Evolutionary conservation across 352 stramenopile genomes (phyloP).

Genomic region (Phytophthora colocasiae): DNA sequence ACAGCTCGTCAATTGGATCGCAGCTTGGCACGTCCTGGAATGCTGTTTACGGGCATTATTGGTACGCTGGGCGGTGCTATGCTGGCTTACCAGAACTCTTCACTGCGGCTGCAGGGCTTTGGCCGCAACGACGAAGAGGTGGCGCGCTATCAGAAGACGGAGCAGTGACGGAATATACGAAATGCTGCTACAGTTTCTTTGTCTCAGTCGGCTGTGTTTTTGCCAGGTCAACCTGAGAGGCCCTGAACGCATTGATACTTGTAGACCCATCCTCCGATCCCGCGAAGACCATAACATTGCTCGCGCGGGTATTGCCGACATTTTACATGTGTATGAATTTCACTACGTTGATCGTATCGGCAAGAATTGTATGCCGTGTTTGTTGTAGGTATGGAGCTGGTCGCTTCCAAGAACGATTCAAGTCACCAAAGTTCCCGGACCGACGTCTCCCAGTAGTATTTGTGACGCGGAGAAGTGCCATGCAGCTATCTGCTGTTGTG

Average conservation of each 20-base stretch:
- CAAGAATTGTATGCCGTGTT: slow-evolving; percentile 38
- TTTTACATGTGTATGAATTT: slow-evolving; percentile 92
- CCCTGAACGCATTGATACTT: slow-evolving; percentile 88
- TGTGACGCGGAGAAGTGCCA: slow-evolving; percentile 45
- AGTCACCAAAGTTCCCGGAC: slow-evolving; percentile 13
- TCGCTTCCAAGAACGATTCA: slow-evolving; percentile 18
- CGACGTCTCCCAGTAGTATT: slow-evolving; percentile 9
- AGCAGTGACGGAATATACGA: slow-evolving; percentile 1
- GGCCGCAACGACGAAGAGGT: slow-evolving; percentile 79
- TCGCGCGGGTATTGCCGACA: slow-evolving; percentile 82
- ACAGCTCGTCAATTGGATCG: slow-evolving; percentile 68
- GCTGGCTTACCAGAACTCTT: slow-evolving; percentile 84
- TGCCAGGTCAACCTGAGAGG: no score
- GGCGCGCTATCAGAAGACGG: slow-evolving; percentile 47
- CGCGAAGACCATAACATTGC: slow-evolving; percentile 72
- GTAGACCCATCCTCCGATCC: slow-evolving; percentile 78
- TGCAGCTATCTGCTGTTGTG: slow-evolving; percentile 9
- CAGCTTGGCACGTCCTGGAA: slow-evolving; percentile 64
- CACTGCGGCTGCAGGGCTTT: slow-evolving; percentile 79
- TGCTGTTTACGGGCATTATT: slow-evolving; percentile 81
- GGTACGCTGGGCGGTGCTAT: slow-evolving; percentile 63
- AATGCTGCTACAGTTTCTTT: no score
- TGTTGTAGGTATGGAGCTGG: slow-evolving; percentile 23
- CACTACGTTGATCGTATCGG: slow-evolving; percentile 85
- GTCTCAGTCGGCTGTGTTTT: no score